Conservation (phyloP, 345 rosid species). For the Raphanus raphanistrum region DNA sequence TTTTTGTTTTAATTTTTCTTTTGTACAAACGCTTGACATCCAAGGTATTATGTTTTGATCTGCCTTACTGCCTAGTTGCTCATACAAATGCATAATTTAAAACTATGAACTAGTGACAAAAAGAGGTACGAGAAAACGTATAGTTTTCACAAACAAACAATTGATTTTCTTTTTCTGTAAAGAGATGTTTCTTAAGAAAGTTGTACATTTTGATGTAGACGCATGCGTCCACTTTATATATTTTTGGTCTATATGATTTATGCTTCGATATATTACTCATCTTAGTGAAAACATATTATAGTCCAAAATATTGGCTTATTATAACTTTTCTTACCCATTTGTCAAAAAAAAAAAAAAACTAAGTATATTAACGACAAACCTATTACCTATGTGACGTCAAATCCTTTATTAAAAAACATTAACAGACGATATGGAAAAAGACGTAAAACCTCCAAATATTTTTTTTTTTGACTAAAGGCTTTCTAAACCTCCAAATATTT, state of each 20-base stretch:
- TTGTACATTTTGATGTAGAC: neutral
- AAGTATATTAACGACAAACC: neutral
- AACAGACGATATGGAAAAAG: neutral
- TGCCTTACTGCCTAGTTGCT: slow-evolving; percentile 8
- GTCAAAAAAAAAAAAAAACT: neutral
- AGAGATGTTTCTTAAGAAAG: neutral
- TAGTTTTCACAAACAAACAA: neutral
- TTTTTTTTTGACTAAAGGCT: too few relatives aligned
- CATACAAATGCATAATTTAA: neutral
- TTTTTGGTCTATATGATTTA: neutral
- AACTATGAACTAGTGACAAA: neutral
- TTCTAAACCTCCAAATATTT: neutral
- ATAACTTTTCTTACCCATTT: too few relatives aligned
- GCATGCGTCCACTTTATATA: neutral
- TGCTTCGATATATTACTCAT: too few relatives aligned
- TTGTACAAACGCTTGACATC: slow-evolving; percentile 25
- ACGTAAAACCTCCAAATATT: neutral
- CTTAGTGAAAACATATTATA: neutral
- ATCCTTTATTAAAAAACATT: neutral
- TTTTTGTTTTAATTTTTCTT: slow-evolving; percentile 12
- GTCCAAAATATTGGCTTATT: too few relatives aligned
- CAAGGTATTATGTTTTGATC: slow-evolving; percentile 28
- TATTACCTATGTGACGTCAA: neutral
- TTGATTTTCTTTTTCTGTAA: neutral
- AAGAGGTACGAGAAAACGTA: neutral